Base-by-base conservation (phyloP, 768 basidiomycete genomes). In the Kwoniella sp. region DNA sequence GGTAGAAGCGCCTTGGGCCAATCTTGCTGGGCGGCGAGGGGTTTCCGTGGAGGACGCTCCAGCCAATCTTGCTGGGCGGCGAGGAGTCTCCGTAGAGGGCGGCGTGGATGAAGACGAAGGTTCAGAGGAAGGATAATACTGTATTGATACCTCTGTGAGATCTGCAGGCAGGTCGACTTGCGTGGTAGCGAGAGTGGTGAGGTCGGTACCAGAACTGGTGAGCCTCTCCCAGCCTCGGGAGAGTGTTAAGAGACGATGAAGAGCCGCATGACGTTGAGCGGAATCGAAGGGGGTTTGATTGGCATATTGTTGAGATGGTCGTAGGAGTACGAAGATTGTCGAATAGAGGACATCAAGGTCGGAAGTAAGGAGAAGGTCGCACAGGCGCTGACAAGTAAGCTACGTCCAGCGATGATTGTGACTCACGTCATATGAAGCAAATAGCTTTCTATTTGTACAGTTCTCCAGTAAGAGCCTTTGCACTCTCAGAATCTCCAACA, bases 401-500 rank as follows among this genome's bases (percentile, higher is more conserved):
- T 29, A 29, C 1, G 4, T 65, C 40, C 58, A 66, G 55, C n/a
- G 15, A 1, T 49, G 30, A 21, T 24, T 22, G 15, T 37, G 33
- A 83, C 92, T 81, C 81, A 98, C 95, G 79, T 99, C 96, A 80
- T 96, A 99, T 3, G 92, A 95, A 64, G 86, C 88, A 81, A 89
- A 99, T 62, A 93, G 90, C 83, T 97, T 98, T 74, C 96, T 84
- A 78, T 95, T 98, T 44, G 96, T 99, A 51, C 93, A 95, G 79
- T 97, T 96, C 82, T 98, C 96, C 73, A 99, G 83, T 55, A 99
- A 82, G 40, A 98, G 81, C 66, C 90, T 85, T 82, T 92, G 88
- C 68, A 99, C 93, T 69, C 87, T 84, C 65, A 99, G 85, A 68
- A 99, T 88, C 77, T 90, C 88, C 66, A 88, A 86, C 13, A 97